Evolutionary conservation across 139 green algal genomes (phyloP).

Genomic region (Monoraphidium neglectum): DNA sequence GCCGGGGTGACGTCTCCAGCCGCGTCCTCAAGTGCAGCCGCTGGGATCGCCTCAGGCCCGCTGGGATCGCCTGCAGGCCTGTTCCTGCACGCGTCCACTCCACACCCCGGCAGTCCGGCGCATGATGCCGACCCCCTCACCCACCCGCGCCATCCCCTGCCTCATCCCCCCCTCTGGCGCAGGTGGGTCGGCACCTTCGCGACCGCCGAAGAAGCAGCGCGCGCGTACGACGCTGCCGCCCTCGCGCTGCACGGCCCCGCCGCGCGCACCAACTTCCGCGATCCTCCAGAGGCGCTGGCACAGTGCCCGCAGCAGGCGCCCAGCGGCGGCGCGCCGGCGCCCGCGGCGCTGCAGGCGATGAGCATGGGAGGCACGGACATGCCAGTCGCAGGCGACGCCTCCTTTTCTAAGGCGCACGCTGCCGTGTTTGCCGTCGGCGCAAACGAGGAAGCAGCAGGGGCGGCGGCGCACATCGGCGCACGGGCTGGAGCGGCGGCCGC

Average conservation of each 20-base stretch:
- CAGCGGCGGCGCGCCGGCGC: no score
- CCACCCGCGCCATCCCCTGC: neutral
- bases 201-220: slow-evolving; percentile 62
- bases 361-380: no score
- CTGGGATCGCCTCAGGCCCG: neutral
- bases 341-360: no score
- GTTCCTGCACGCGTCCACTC: no score
- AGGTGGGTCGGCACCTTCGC: slow-evolving; percentile 81
- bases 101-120: neutral
- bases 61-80: neutral
- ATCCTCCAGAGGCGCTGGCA: slow-evolving; percentile 23
- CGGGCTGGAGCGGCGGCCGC: no score
- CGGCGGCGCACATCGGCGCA: no score
- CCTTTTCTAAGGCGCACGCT: no score
- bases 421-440: no score
- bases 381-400: no score
- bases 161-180: neutral
- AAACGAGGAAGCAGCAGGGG: no score
- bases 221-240: slow-evolving; percentile 80
- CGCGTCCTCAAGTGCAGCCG: slow-evolving; percentile 33
- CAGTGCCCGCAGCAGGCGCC: neutral
- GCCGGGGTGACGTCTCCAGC: slow-evolving; percentile 50
- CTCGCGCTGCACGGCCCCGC: slow-evolving; percentile 69
- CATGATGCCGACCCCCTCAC: neutral
- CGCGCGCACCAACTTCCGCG: slow-evolving; percentile 79